Evolutionary conservation across 2,329 filamentous ascomycete species (phyloP).

Genomic region (Cordyceps cateniannulata): DNA sequence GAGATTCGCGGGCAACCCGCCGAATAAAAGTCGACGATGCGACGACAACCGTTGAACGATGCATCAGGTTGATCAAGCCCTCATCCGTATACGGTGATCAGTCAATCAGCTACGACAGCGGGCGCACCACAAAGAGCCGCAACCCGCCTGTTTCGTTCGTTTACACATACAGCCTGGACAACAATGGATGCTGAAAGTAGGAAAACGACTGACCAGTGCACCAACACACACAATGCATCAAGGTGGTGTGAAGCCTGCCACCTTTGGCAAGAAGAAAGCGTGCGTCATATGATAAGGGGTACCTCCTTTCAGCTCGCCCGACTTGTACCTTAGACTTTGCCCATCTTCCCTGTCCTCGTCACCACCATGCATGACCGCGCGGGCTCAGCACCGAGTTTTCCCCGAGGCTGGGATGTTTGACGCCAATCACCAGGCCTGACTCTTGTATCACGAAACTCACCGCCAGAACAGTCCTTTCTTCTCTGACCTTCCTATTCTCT

Average conservation of each 20-base stretch:
- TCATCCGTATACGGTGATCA: neutral
- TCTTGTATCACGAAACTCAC: conserved; percentile 6
- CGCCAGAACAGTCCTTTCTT: neutral
- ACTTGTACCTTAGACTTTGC: neutral
- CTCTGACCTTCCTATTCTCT: neutral
- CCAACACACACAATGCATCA: neutral
- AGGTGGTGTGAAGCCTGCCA: neutral
- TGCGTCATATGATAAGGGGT: neutral
- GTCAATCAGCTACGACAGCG: neutral
- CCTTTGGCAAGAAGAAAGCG: neutral
- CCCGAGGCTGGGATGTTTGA: neutral
- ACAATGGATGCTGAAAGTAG: neutral
- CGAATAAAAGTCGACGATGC: neutral
- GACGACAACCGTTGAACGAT: too few species aligned
- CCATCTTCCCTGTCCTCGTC: neutral
- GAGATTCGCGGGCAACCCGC: neutral
- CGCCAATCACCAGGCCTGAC: neutral
- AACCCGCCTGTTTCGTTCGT: neutral
- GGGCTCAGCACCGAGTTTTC: conserved; percentile 7
- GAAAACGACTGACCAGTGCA: neutral
- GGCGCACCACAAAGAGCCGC: neutral
- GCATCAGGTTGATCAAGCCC: too few species aligned
- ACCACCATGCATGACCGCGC: neutral
- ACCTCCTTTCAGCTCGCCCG: neutral
- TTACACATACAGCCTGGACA: neutral